Base-by-base conservation (phyloP, 2,329 filamentous ascomycete species). In the Cordyceps cateniannulata region DNA sequence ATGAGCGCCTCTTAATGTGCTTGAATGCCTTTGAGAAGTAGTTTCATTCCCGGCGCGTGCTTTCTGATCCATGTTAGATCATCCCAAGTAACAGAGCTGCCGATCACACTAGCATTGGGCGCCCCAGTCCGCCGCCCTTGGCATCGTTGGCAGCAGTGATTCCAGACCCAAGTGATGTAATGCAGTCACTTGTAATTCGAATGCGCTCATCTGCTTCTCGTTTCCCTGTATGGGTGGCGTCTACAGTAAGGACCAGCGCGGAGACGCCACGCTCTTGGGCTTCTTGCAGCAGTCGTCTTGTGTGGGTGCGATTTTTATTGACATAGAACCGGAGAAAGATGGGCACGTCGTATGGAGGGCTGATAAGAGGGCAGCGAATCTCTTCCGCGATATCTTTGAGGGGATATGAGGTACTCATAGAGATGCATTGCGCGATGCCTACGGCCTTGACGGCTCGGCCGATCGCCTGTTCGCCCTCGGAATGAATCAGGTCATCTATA, bases 21-120 rank as follows among this genome's bases (percentile, higher is more conserved):
- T 73, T 90, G 86, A n/a, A 91, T 82, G 0, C 88, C 88, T 71
- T 91, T 91, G 27, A 91, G 53, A 64, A 86, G 74, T 76, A 90
- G 65, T 67, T 85, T 75, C 83, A 80, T 61, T 76, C 73, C 69
- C 76, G 79, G 75, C 0, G 8, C 1, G 72, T 62, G 42, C 3
- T 27, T 35, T 9, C 85, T 82, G 24, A 90, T 68, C 86, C 87
- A 90, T 5, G 78, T 74, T 1, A 90, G 76, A 69, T 88, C 87
- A 49, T 82, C 78, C 87, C 87, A 91, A 85, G 90, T 79, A 16
- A 85, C 73, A 20, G 79, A 77, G 4, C 82, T 67, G 68, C 86
- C 84, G 67, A 88, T 79, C 71, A 82, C 83, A 32, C 73, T 68
- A 12, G 82, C 81, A 86, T 80, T 62, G 81, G 73, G 59, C 85